Conservation (phyloP, 2,329 filamentous ascomycete genomes). For the Pseudocercospora fijiensis region DNA sequence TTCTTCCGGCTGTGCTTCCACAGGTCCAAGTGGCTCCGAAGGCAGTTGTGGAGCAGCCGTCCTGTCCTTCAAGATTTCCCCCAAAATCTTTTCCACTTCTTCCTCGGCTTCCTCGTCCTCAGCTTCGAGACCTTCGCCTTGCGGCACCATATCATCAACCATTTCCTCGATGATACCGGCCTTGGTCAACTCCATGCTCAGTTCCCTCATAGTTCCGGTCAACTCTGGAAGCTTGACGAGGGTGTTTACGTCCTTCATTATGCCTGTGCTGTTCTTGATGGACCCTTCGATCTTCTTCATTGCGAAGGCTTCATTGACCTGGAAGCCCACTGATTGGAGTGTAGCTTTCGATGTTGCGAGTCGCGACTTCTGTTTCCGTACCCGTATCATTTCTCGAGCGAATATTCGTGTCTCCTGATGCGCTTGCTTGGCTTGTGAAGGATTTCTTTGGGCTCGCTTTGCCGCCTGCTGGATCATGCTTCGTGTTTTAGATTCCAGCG, state of each 20-base stretch:
- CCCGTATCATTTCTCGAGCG: constrained; percentile 79
- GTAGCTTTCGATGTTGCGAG: constrained; percentile 88
- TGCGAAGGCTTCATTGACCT: constrained; percentile 94
- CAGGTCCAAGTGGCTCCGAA: constrained; percentile 51
- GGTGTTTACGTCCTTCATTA: constrained; percentile 95
- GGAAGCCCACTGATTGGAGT: constrained; percentile 90
- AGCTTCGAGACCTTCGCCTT: constrained; percentile 66
- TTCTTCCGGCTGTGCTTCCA: constrained; percentile 55
- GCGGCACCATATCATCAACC: constrained; percentile 81
- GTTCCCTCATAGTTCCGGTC: constrained; percentile 82
- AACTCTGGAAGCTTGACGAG: constrained; percentile 82
- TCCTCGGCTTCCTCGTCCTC: constrained; percentile 73
- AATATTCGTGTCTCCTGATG: constrained; percentile 81
- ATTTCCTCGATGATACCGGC: constrained; percentile 98
- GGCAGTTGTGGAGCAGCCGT: constrained; percentile 55
- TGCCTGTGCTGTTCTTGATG: constrained; percentile 78
- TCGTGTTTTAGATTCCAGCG: constrained; percentile 79
- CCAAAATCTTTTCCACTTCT: constrained; percentile 90
- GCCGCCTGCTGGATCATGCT: constrained; percentile 80
- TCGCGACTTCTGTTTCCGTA: constrained; percentile 71
- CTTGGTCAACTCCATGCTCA: constrained; percentile 84
- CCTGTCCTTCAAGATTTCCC: constrained; percentile 83
- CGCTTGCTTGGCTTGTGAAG: constrained; percentile 74
- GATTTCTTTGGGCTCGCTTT: constrained; percentile 75
- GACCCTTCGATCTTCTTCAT: constrained; percentile 94